These are phyloP conservation scores for Fusarium annulatum DNA, from an alignment of 2,329 filamentous ascomycete species.

Conservation along the genomic window DNA sequence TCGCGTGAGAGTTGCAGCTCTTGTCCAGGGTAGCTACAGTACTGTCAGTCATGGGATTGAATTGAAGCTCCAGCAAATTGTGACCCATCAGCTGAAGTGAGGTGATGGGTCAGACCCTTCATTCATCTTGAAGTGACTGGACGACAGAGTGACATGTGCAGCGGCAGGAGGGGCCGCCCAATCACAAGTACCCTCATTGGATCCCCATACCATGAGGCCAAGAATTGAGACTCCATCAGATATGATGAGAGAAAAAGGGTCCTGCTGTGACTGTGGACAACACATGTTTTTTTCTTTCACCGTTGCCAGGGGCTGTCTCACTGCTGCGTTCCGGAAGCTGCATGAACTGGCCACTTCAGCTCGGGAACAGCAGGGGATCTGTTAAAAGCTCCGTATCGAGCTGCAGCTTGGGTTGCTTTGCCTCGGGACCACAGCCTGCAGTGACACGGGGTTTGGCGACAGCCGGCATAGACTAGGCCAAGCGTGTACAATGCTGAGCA, in stretches of 20 bases:
- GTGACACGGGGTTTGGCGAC: constrained; percentile 4
- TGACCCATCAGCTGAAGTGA: constrained; percentile 31
- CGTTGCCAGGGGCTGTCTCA: constrained; percentile 7
- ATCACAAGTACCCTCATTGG: constrained; percentile 9
- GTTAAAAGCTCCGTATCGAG: constrained; percentile 1
- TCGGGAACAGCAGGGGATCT: constrained; percentile 7
- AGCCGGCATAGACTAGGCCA: neutral
- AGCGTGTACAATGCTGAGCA: neutral
- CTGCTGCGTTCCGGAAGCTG: constrained; percentile 28
- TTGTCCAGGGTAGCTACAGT: constrained; percentile 30
- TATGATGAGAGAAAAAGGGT: constrained; percentile 14
- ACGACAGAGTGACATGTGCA: constrained; percentile 19
- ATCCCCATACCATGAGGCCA: constrained; percentile 29
- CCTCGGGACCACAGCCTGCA: constrained; percentile 4
- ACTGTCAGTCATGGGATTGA: constrained; percentile 19
- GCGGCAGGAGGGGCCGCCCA: constrained; percentile 10
- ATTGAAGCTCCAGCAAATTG: constrained; percentile 13
- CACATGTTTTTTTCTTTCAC: constrained; percentile 6
- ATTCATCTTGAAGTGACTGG: constrained; percentile 28
- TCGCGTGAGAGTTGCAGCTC: constrained; percentile 16
- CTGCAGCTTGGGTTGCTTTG: constrained; percentile 22
- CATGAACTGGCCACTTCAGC: constrained; percentile 40
- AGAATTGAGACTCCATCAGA: constrained; percentile 20
- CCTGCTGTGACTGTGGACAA: constrained; percentile 16
- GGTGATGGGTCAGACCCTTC: constrained; percentile 27